Percentiles rank a stretch among this genome's conserved stretches.
These are phyloP conservation scores for Musa acuminata DNA, from an alignment of 176 grass and related monocot genomes.

Conservation along the genomic window DNA sequence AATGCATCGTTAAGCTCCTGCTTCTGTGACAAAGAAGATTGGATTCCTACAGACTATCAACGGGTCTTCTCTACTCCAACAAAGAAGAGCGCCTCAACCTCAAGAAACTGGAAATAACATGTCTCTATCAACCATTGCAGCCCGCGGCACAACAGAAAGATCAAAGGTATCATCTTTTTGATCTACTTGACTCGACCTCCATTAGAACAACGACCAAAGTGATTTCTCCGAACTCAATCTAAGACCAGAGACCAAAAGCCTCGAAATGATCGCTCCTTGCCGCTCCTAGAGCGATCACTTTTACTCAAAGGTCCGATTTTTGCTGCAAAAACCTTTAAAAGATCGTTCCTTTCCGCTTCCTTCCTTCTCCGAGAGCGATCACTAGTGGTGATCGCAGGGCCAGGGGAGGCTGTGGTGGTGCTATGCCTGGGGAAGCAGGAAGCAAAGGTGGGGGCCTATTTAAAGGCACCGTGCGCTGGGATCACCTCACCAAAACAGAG, in stretches of 20 bases:
- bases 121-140: too few species aligned
- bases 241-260: not conserved
- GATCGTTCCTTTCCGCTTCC: not conserved
- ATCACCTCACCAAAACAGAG: not conserved
- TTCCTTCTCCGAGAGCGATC: not conserved
- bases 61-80: not conserved
- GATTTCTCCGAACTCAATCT: not conserved
- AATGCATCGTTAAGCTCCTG: not conserved
- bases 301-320: not conserved
- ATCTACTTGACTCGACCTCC: not conserved
- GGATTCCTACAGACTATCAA: too few species aligned
- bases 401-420: not conserved
- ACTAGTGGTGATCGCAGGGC: not conserved
- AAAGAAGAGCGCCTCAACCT: not conserved
- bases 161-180: too few species aligned
- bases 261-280: slow-evolving; percentile 4
- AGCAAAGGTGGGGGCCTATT: not conserved
- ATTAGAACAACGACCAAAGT: not conserved
- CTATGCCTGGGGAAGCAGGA: slow-evolving; percentile 6
- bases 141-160: too few species aligned
- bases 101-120: too few species aligned
- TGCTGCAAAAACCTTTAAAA: not conserved
- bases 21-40: too few species aligned
- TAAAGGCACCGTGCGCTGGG: not conserved
- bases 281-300: too few species aligned